Evolutionary conservation across 2,329 filamentous ascomycete species (phyloP), one percentile per base, ranked within the genome.

Genomic region (Acarospora socialis): DNA sequence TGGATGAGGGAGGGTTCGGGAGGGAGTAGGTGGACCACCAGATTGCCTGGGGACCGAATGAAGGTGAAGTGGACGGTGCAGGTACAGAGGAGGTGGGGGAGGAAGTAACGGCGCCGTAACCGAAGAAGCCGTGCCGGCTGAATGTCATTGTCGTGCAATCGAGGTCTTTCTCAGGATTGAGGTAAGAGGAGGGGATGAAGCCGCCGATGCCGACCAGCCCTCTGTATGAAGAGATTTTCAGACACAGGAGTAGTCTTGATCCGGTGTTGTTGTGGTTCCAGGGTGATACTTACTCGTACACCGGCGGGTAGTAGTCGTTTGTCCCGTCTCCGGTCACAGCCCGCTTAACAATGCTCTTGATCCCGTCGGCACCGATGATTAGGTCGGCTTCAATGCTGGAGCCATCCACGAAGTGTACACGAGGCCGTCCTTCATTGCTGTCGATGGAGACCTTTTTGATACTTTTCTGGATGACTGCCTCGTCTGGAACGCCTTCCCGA

Each of bases 81-180:
- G n/a, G n/a, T n/a, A n/a, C n/a, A n/a, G n/a, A n/a, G n/a, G n/a
- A n/a, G 41, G 39, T 32, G 7, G 32, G 6, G 3, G 44, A 37
- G 23, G 46, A 51, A 5, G 43, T 40, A 9, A 50, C 43, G 30
- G 54, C 57, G 16, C 57, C 55, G 42, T 65, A 66, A 2, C 64
- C 63, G 39, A 67, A 66, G 42, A 66, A 67, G 0, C 64, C 63
- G 31, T 62, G 63, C 1, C 56, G 50, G 0, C 56, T 47, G 26
- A 66, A 50, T 22, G 51, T 52, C 53, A 64, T 60, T 1, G 48
- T 47, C 4, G 53, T 54, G 10, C 47, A 38, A 7, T 44, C 28
- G 16, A 43, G 31, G 18, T 50, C 41, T 8, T 37, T 30, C 12
- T 49, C 36, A 7, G 56, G 48, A n/a, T n/a, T n/a, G 12, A 63